These are phyloP conservation scores for Dactylonectria macrodidyma DNA, from an alignment of 2,329 filamentous ascomycete genomes.

Conservation along the genomic window DNA sequence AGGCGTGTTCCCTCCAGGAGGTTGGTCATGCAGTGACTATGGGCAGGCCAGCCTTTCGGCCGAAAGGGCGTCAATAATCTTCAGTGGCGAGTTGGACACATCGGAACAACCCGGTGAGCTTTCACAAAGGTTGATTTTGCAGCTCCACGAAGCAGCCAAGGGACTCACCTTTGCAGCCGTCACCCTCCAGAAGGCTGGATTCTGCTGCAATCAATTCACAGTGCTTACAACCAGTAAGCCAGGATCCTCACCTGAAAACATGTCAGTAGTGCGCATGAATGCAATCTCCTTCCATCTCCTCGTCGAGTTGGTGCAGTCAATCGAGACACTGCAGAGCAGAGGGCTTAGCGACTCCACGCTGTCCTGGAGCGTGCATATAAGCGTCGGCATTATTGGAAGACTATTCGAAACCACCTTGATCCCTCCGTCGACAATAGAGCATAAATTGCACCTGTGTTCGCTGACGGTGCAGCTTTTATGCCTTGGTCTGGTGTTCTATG, in stretches of 20 bases:
- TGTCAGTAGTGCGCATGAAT: not conserved
- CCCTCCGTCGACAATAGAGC: not conserved
- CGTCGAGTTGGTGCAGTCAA: not conserved
- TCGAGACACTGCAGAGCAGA: not conserved
- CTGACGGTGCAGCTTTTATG: not conserved
- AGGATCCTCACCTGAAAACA: not conserved
- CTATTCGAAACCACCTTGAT: not conserved
- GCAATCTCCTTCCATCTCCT: not conserved
- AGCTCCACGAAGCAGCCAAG: too few species aligned
- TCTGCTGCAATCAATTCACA: not conserved
- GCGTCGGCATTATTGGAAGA: not conserved
- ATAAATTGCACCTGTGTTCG: not conserved
- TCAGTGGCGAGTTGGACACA: too few species aligned
- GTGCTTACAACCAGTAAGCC: not conserved
- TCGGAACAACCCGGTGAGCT: too few species aligned
- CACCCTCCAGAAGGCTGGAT: not conserved
- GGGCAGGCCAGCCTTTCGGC: too few species aligned
- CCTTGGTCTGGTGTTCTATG: not conserved
- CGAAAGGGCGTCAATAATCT: too few species aligned
- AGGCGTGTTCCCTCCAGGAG: too few species aligned
- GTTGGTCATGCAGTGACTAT: too few species aligned
- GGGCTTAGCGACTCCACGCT: not conserved
- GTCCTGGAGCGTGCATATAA: not conserved
- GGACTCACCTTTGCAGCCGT: not conserved
- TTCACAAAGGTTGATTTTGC: too few species aligned